These are phyloP conservation scores for Neopestalotiopsis clavispora DNA, from an alignment of 2,329 filamentous ascomycete genomes.

Conservation along the genomic window DNA sequence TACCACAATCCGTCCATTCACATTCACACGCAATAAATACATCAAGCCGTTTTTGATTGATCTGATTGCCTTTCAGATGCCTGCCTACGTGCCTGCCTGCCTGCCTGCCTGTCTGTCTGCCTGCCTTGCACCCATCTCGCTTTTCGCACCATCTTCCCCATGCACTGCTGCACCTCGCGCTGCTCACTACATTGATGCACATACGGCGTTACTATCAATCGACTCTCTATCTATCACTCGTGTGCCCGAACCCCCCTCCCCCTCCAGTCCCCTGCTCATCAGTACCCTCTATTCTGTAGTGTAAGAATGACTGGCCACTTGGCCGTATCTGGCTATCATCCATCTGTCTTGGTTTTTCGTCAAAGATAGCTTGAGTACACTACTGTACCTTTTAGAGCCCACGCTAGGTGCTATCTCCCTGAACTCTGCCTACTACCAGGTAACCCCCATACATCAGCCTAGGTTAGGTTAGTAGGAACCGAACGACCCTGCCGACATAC, in stretches of 20 bases:
- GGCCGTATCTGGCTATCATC: background rate
- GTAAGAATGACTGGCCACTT: background rate
- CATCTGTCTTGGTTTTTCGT: background rate
- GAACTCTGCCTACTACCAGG: background rate
- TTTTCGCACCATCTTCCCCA: background rate
- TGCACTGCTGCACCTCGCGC: background rate
- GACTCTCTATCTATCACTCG: background rate
- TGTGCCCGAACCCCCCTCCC: background rate
- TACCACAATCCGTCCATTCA: background rate
- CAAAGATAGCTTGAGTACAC: background rate
- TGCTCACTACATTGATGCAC: background rate
- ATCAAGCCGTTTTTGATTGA: background rate
- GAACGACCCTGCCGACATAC: background rate
- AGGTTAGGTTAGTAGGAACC: too few species aligned
- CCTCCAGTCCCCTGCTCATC: background rate
- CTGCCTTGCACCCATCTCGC: background rate
- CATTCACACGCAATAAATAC: background rate
- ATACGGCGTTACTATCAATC: background rate
- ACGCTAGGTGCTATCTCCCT: background rate
- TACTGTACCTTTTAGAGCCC: background rate
- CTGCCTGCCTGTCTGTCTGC: background rate
- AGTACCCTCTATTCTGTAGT: background rate
- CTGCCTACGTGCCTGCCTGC: background rate
- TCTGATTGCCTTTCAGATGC: background rate
- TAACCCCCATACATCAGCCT: background rate